These are phyloP conservation scores for Acer campestre DNA, from an alignment of 345 rosid genomes.

Conservation along the genomic window DNA sequence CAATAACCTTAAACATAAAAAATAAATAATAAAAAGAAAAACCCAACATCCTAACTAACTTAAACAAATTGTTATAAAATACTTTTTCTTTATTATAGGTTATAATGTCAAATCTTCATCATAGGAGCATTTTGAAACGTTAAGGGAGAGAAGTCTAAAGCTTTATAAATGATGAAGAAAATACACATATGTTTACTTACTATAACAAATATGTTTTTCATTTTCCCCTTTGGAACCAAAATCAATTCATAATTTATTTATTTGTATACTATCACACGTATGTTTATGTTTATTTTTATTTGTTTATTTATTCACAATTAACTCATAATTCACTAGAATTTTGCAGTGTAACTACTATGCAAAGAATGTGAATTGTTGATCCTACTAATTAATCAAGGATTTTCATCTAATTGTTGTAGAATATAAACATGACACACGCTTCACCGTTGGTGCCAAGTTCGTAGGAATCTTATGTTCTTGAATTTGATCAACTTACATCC, in stretches of 20 bases:
- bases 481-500: too few species aligned
- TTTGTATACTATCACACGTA: not conserved
- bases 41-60: too few species aligned
- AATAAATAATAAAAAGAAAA: too few species aligned
- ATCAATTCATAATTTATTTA: not conserved
- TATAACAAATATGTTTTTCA: not conserved
- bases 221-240: not conserved
- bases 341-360: not conserved
- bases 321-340: not conserved
- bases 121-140: slow-evolving; percentile 69
- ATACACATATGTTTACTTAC: slow-evolving; percentile 69
- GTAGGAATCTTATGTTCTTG: too few species aligned
- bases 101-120: too few species aligned
- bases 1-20: too few species aligned
- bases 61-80: too few species aligned
- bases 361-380: not conserved
- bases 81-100: too few species aligned
- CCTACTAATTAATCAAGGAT: not conserved
- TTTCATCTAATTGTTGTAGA: too few species aligned
- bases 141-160: slow-evolving; percentile 89
- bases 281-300: too few species aligned
- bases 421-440: too few species aligned
- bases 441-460: too few species aligned
- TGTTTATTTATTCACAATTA: not conserved
- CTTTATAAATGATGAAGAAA: slow-evolving; percentile 96